These are phyloP conservation scores for Hypoxylon sp. DNA, from an alignment of 2,329 filamentous ascomycete species.

Conservation along the genomic window DNA sequence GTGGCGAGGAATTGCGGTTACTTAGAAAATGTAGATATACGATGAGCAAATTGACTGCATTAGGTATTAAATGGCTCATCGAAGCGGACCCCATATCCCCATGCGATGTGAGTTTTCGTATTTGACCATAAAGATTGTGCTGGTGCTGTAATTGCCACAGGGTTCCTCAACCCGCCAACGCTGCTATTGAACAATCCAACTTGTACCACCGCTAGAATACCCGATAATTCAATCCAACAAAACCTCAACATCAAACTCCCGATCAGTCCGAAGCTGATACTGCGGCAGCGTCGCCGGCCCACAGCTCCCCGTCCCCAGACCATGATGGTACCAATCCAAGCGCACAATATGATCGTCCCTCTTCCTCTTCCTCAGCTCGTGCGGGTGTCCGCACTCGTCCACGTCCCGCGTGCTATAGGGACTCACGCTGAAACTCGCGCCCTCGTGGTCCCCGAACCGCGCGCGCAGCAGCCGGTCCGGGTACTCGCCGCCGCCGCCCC, in stretches of 20 bases:
- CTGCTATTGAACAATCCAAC: background rate
- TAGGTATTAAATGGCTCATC: background rate
- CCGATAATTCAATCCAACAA: constrained; percentile 58
- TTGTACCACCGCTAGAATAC: constrained; percentile 49
- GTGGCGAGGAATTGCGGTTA: background rate
- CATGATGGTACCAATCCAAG: constrained; percentile 74
- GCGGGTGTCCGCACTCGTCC: constrained; percentile 70
- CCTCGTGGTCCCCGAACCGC: constrained; percentile 62
- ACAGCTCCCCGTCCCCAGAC: constrained; percentile 73
- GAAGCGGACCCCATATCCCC: too few species aligned
- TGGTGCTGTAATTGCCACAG: background rate
- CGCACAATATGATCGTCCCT: constrained; percentile 68
- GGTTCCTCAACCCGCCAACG: background rate
- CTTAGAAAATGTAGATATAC: background rate
- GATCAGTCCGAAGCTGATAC: constrained; percentile 61
- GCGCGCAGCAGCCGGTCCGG: constrained; percentile 59
- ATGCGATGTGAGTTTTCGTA: background rate
- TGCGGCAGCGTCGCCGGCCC: constrained; percentile 68
- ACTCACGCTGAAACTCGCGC: constrained; percentile 69
- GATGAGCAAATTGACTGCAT: background rate
- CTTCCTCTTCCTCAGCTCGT: constrained; percentile 67
- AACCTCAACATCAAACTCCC: constrained; percentile 62
- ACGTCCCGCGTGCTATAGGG: constrained; percentile 70
- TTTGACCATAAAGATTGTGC: background rate
- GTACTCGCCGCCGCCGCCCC: constrained; percentile 49